A percentile compares a stretch with the other conserved stretches of the same genome.
phyloP scores from a whole-genome alignment of 2,329 filamentous ascomycete species.

The Xylaria sp. region DNA sequence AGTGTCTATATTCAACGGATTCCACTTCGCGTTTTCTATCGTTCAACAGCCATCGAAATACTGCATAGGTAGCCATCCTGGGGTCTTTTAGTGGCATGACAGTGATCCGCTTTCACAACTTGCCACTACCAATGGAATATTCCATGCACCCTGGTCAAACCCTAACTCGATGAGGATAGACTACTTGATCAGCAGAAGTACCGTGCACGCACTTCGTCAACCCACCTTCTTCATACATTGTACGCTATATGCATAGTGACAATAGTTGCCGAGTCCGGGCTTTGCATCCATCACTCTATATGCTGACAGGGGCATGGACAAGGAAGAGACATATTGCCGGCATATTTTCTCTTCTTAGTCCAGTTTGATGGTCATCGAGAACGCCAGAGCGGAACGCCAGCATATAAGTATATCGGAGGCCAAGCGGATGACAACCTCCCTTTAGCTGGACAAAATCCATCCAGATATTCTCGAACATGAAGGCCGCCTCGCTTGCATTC shows the following conservation, averaged over 20 bases:
- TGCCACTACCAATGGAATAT: conserved; percentile 22
- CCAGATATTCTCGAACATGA: conserved; percentile 28
- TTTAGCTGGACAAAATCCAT: conserved; percentile 14
- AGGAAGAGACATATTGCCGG: conserved; percentile 22
- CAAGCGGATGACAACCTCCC: conserved; percentile 1
- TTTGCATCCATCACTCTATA: conserved; percentile 14
- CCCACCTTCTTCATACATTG: conserved; percentile 14
- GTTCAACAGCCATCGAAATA: neutral
- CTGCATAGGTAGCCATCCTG: conserved; percentile 7
- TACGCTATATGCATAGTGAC: conserved; percentile 13
- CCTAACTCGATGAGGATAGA: conserved; percentile 27
- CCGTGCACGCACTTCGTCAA: conserved; percentile 30
- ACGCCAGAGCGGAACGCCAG: conserved; percentile 1
- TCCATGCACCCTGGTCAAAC: conserved; percentile 27
- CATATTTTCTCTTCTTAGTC: conserved; percentile 23
- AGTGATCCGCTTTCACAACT: conserved; percentile 27
- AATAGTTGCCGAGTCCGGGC: conserved; percentile 24
- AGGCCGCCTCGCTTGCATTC: conserved; percentile 22
- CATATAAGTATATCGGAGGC: conserved; percentile 24
- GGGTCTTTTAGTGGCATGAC: conserved; percentile 25
- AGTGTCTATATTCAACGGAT: neutral
- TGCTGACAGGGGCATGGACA: conserved; percentile 26
- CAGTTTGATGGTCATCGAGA: neutral
- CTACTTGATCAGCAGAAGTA: conserved; percentile 31
- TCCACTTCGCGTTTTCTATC: neutral